phyloP scores from a whole-genome alignment of 176 grass and related monocot genomes.

The Leersia perrieri region DNA sequence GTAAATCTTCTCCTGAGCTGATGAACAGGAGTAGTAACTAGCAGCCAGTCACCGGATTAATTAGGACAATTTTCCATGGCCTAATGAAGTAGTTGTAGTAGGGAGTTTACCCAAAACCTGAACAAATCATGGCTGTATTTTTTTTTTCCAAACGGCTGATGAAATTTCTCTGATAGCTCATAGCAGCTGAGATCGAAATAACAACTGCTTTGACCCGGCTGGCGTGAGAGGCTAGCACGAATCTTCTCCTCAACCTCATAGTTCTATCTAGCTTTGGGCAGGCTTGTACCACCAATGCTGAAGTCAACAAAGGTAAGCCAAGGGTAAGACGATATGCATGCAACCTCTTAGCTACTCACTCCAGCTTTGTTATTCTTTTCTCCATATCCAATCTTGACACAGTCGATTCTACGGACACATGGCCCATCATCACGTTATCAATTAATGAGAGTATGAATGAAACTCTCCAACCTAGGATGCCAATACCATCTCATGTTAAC shows the following conservation, averaged over 20 bases:
- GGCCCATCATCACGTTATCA: not conserved
- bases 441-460: too few relatives aligned
- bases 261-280: not conserved
- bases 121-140: not conserved
- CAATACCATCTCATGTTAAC: not conserved
- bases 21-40: not conserved
- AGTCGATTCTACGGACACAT: slow-evolving; percentile 2
- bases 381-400: not conserved
- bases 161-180: not conserved
- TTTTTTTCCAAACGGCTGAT: not conserved
- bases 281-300: not conserved
- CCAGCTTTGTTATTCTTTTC: not conserved
- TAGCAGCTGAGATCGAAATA: not conserved
- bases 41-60: not conserved
- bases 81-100: not conserved
- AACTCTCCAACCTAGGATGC: not conserved
- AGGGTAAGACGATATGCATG: not conserved
- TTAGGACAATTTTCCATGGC: not conserved
- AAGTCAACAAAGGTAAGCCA: slow-evolving; percentile 24
- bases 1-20: not conserved
- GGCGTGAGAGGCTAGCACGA: slow-evolving; percentile 10
- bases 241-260: not conserved
- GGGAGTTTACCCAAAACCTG: not conserved
- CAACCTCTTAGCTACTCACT: not conserved
- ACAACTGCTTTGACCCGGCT: slow-evolving; percentile 20